phyloP scores from a whole-genome alignment of 176 grass and related monocot species.

The Eragrostis curvula region DNA sequence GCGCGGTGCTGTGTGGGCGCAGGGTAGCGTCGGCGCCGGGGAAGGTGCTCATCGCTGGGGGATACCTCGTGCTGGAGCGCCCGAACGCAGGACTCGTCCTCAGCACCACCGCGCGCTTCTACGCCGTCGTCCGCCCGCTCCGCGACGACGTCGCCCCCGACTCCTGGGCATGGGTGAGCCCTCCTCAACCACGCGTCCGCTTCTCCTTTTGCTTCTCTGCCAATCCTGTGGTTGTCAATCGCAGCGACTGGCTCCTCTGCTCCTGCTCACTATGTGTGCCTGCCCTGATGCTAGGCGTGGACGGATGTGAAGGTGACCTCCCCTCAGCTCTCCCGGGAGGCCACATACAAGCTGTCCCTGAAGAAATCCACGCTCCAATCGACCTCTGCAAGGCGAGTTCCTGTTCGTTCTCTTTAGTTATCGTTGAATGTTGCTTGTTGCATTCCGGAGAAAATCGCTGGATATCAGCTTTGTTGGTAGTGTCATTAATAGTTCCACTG shows the following conservation, averaged over 20 bases:
- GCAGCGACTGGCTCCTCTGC: background rate
- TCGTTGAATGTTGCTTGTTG: too few species aligned
- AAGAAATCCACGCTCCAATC: constrained; percentile 69
- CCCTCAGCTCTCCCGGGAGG: constrained; percentile 77
- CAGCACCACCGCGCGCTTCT: constrained; percentile 90
- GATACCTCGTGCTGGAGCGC: constrained; percentile 89
- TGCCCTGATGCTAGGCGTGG: constrained; percentile 63
- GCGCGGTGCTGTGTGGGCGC: constrained; percentile 3
- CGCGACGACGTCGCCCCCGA: constrained; percentile 61
- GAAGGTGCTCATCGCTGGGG: constrained; percentile 85
- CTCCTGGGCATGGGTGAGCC: constrained; percentile 82
- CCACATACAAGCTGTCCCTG: constrained; percentile 79
- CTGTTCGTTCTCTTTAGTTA: background rate
- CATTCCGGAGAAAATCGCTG: background rate
- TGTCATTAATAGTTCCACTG: constrained; percentile 7
- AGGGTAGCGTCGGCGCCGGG: constrained; percentile 92
- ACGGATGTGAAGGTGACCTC: constrained; percentile 89
- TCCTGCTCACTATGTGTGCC: constrained; percentile 12
- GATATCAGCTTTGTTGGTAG: background rate
- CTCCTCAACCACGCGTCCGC: background rate
- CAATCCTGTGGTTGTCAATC: background rate
- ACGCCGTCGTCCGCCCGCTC: constrained; percentile 73
- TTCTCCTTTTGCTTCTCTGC: background rate
- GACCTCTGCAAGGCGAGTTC: constrained; percentile 68
- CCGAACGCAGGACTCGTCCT: constrained; percentile 88